Evolutionary conservation across 1,284 basidiomycete genomes (phyloP), one percentile per base, ranked within the genome.

Genomic region (Puccinia polysora): DNA sequence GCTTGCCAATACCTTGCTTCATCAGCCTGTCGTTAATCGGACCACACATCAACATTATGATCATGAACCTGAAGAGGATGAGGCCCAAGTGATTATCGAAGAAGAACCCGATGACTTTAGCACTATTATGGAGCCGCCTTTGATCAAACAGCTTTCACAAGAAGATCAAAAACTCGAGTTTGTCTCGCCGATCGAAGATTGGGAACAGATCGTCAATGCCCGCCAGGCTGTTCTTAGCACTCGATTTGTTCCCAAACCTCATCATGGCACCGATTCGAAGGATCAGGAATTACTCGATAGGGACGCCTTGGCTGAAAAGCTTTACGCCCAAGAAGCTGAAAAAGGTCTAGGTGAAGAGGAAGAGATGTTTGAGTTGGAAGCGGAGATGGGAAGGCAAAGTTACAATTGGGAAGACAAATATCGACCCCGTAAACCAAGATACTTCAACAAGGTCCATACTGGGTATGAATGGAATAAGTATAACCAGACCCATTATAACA

Each of bases 391-490:
- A n/a, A 86, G 88, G 86, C 88, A 45, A 53, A 87, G 87, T 2
- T 97, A 98, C 81, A 90, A 91, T 77, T 98, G 95, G 95, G 91
- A 95, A 82, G 96, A 98, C 84, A 95, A 97, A 81, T 98, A 96
- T 78, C 85, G 96, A 34, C 94, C 96, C n/a, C 85, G 96, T 56
- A 99, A 98, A 80, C 96, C 96, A 45, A 85, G 95, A 75, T 98
- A 97, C 84, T 97, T 98, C 83, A 99, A 99, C 80, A 89, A 95
- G 73, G 95, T 98, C 38, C 93, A 97, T 78, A 98, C 96, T n/a
- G 96, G 96, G n/a, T 99, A 95, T 80, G 96, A 98, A 80, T 99
- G 96, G 96, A 98, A 96, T 83, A 95, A 96, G 83, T 97, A 97
- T 81, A 97, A 97, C 79, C 93, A 97, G 80, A 96, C 93, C 4